Base-by-base conservation (phyloP, 73 alveolate genomes). In the Symbiodinium pilosum region DNA sequence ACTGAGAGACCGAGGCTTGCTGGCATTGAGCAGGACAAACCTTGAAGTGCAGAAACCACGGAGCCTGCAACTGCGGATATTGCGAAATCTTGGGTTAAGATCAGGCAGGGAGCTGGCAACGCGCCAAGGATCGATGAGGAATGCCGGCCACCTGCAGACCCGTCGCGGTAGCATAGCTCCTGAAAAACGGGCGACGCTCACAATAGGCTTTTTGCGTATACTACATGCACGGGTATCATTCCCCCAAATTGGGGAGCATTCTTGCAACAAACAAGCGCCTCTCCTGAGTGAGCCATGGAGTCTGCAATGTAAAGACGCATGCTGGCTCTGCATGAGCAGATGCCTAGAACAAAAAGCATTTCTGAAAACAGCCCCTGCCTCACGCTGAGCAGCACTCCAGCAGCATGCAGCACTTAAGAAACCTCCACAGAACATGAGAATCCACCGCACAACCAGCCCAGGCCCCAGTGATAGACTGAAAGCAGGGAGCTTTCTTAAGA, bases 401-500 rank as follows among this genome's bases (percentile, higher is more conserved):
- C 73, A 56, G 73, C 73, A 20, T 56, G 73, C 32, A 56, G 34
- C 73, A 56, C 73, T 14, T 14, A 47, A 47, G 59, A 47, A 56
- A 56, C 26, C 26, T 56, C 34, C 73, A 56, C 73, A 56, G 32
- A 56, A 20, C 73, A 56, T 8, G 32, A 56, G 32, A 56, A 56
- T 56, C 73, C 73, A 56, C 73, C 26, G 73, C 73, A 56, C 59
- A 47, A 47, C 73, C 73, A 56, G 73, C 73, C 73, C 34, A 56
- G n/a, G 73, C 73, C 73, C 73, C 21, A 3, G 73, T 16, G 73
- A 56, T 32, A 56, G 5, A 56, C n/a, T 56, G 73, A 56, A 56
- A 56, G 34, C 26, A 47, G 59, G 59, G 32, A 56, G 73, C 73
- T 8, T 56, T 56, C 73, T 16, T 20, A 47, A 6, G 59, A 56